Percentiles rank a stretch among this genome's conserved stretches.
These are phyloP conservation scores for Fereydounia khargensis DNA, from an alignment of 1,284 basidiomycete genomes.

Conservation along the genomic window DNA sequence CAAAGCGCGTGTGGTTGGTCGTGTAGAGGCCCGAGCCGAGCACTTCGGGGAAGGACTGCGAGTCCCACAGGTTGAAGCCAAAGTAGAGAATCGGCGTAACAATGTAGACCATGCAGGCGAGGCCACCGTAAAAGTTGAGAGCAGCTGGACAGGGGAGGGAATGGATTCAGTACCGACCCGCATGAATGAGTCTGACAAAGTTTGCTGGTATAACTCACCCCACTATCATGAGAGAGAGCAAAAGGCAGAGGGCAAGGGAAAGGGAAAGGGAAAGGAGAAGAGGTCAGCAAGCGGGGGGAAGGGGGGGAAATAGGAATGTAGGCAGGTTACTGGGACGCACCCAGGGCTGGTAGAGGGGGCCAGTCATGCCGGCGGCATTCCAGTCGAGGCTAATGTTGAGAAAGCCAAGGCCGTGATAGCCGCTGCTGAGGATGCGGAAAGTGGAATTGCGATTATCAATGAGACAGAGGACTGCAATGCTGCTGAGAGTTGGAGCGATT, in stretches of 20 bases:
- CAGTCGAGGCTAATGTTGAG: constrained; percentile 62
- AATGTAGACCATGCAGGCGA: constrained; percentile 60
- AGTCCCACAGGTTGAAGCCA: constrained; percentile 60
- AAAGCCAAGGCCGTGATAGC: constrained; percentile 62
- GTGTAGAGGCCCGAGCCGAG: constrained; percentile 60
- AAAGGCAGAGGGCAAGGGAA: no score
- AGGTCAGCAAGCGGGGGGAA: no score
- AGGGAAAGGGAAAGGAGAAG: no score
- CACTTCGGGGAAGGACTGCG: constrained; percentile 54
- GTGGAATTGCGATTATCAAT: constrained; percentile 59
- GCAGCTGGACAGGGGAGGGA: no score
- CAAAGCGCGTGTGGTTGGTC: constrained; percentile 36
- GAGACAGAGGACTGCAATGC: constrained; percentile 61
- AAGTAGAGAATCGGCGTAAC: constrained; percentile 60
- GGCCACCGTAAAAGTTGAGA: constrained; percentile 52
- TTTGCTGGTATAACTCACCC: neutral
- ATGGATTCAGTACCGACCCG: no score
- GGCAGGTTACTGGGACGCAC: no score
- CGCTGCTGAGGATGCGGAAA: constrained; percentile 60
- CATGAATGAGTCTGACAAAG: no score
- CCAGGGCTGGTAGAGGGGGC: constrained; percentile 62
- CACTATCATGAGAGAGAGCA: no score
- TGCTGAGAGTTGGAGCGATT: constrained; percentile 61
- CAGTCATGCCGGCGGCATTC: constrained; percentile 60
- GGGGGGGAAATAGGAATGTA: no score